Percentiles rank a stretch among this genome's conserved stretches.
Evolutionary conservation across 2,329 filamentous ascomycete genomes (phyloP).

Genomic region (Fusarium sp.): DNA sequence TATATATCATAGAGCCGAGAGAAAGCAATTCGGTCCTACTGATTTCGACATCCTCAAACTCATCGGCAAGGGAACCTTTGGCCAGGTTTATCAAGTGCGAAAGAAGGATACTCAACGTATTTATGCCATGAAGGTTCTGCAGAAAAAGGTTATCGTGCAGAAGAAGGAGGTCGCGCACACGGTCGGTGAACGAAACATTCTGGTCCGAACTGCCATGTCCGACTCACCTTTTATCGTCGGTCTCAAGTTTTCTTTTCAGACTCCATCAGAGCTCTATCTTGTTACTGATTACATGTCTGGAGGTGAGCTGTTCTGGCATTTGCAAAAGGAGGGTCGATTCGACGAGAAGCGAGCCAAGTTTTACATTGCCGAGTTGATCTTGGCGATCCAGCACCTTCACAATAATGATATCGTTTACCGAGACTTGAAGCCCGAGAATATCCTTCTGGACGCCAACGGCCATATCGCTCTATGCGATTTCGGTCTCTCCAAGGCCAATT

Average conservation of each 20-base stretch:
- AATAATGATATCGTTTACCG: slow-evolving; percentile 98
- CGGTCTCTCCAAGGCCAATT: slow-evolving; percentile 95
- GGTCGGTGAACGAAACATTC: slow-evolving; percentile 94
- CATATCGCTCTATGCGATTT: slow-evolving; percentile 99
- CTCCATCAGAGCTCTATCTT: slow-evolving; percentile 94
- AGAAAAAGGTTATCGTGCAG: slow-evolving; percentile 99
- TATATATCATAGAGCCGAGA: slow-evolving; percentile 86
- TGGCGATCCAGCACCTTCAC: slow-evolving; percentile 94
- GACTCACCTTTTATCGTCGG: slow-evolving; percentile 98
- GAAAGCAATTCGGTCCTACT: slow-evolving; percentile 91
- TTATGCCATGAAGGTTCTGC: slow-evolving; percentile 99
- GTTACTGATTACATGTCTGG: slow-evolving; percentile 99
- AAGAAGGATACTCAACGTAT: slow-evolving; percentile 97
- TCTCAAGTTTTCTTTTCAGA: slow-evolving; percentile 98
- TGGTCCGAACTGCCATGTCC: slow-evolving; percentile 94
- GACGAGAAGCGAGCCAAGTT: slow-evolving; percentile 96
- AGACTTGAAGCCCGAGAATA: slow-evolving; percentile 97
- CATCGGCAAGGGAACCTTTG: slow-evolving; percentile 98
- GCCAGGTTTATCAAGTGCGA: slow-evolving; percentile 97
- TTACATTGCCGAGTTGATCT: slow-evolving; percentile 97
- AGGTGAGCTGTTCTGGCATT: slow-evolving; percentile 97
- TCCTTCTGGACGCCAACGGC: slow-evolving; percentile 94
- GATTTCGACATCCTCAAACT: slow-evolving; percentile 97
- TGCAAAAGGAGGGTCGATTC: slow-evolving; percentile 97
- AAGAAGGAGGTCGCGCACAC: slow-evolving; percentile 99